phyloP scores from a whole-genome alignment of 495 filamentous ascomycete species.

The Patellaria atrata region DNA sequence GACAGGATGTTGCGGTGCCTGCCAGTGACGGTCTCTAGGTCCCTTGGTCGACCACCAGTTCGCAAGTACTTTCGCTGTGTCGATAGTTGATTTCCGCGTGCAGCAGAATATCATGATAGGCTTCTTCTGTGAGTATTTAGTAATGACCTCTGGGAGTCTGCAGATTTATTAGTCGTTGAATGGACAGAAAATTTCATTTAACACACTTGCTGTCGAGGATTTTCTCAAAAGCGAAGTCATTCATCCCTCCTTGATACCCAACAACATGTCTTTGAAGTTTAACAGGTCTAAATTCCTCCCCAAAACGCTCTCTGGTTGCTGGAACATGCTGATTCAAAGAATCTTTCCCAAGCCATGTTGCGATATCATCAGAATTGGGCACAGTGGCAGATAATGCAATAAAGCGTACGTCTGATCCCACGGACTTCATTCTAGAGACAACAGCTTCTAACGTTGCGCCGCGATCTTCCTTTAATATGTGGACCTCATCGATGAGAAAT shows the following conservation, averaged over 20 bases:
- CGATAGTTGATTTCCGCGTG: slow-evolving; percentile 61
- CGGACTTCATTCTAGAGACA: slow-evolving; percentile 91
- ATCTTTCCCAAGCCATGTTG: slow-evolving; percentile 77
- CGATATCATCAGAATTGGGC: slow-evolving; percentile 84
- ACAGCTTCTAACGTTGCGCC: slow-evolving; percentile 92
- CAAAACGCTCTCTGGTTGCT: slow-evolving; percentile 66
- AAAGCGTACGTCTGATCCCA: slow-evolving; percentile 76
- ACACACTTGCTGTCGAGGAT: slow-evolving; percentile 54
- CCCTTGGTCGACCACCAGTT: slow-evolving; percentile 47
- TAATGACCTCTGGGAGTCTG: slow-evolving; percentile 59
- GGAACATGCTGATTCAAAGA: slow-evolving; percentile 50
- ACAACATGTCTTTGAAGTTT: slow-evolving; percentile 76
- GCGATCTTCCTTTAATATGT: slow-evolving; percentile 79
- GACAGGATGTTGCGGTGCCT: slow-evolving; percentile 40
- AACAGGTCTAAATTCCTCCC: slow-evolving; percentile 82
- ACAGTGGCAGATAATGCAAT: slow-evolving; percentile 87
- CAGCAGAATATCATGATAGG: slow-evolving; percentile 91
- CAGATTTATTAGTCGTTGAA: not conserved
- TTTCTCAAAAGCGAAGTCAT: slow-evolving; percentile 84
- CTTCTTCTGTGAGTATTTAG: slow-evolving; percentile 60
- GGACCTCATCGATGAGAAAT: slow-evolving; percentile 93
- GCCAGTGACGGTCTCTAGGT: slow-evolving; percentile 50
- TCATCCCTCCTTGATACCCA: slow-evolving; percentile 50
- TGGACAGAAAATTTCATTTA: not conserved
- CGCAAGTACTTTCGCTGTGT: slow-evolving; percentile 60